Conservation (phyloP, 129 eudicot genomes). For the Pittosporum tobira region DNA sequence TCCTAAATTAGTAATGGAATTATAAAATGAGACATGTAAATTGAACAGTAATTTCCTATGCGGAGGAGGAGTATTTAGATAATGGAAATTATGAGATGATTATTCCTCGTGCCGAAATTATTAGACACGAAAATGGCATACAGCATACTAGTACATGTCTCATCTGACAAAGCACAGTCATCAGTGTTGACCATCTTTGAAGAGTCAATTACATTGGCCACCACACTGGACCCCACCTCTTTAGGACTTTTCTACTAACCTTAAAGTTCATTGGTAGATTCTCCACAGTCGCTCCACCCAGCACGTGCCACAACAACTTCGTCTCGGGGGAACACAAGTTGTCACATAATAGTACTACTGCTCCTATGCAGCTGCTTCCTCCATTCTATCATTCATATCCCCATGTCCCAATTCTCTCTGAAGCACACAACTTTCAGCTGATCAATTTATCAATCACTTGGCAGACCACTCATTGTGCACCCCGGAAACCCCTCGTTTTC, state of each 20-base stretch:
- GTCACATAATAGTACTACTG: not conserved
- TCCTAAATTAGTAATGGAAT: too few species aligned
- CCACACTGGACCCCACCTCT: constrained; percentile 24
- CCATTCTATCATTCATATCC: constrained; percentile 14
- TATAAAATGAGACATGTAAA: too few species aligned
- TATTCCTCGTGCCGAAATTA: too few species aligned
- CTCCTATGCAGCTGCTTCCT: not conserved
- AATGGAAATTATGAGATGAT: too few species aligned
- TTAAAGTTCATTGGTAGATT: constrained; percentile 28
- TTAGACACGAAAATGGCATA: too few species aligned
- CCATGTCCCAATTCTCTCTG: constrained; percentile 11
- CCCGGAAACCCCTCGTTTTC: constrained; percentile 2
- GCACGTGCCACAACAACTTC: constrained; percentile 36
- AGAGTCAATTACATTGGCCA: constrained; percentile 20
- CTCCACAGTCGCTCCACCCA: constrained; percentile 31
- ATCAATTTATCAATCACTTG: constrained; percentile 36
- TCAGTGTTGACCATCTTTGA: constrained; percentile 30
- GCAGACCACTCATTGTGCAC: not conserved
- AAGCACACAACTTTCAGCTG: too few species aligned
- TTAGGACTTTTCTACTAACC: constrained; percentile 16
- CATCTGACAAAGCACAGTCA: too few species aligned
- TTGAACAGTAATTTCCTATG: too few species aligned
- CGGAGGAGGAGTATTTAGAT: too few species aligned
- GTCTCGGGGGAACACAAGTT: not conserved
- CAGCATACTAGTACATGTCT: too few species aligned